phyloP scores from a whole-genome alignment of 1,139 yeast species.

The Nakaseomyces delphensis region DNA sequence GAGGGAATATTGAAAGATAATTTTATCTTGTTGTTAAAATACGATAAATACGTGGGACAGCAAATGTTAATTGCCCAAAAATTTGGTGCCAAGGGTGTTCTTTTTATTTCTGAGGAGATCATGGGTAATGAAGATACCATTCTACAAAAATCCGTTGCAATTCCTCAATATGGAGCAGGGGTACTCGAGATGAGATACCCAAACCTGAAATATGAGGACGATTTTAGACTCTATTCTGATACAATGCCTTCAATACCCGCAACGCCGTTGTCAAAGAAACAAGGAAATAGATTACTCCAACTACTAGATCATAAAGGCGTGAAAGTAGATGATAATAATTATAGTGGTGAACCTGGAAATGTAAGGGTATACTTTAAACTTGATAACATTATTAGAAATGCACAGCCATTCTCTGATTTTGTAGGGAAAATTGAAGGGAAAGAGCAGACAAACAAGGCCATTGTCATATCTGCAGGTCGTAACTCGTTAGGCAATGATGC shows the following conservation, averaged over 20 bases:
- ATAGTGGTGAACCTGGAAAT: constrained; percentile 32
- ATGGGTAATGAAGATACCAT: constrained; percentile 38
- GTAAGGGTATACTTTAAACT: constrained; percentile 36
- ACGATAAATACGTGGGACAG: constrained; percentile 48
- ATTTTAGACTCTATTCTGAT: background rate
- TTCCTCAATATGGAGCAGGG: constrained; percentile 62
- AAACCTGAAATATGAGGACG: constrained; percentile 36
- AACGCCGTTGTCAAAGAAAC: constrained; percentile 66
- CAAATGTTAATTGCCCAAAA: constrained; percentile 46
- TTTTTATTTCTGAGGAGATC: constrained; percentile 35
- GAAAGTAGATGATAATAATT: constrained; percentile 33
- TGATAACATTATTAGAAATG: constrained; percentile 43
- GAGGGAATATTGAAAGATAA: constrained; percentile 34
- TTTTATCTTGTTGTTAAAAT: constrained; percentile 52
- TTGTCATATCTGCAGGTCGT: constrained; percentile 77
- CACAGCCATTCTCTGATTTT: constrained; percentile 71
- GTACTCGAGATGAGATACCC: constrained; percentile 29
- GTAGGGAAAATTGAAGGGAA: constrained; percentile 70
- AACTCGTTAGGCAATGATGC: constrained; percentile 78
- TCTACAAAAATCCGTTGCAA: constrained; percentile 57
- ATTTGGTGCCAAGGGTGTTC: constrained; percentile 45
- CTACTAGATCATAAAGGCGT: constrained; percentile 34
- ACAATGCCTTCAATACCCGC: constrained; percentile 56
- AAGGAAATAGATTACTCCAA: constrained; percentile 46
- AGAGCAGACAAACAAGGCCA: constrained; percentile 67